Base-by-base conservation (phyloP, 2,329 filamentous ascomycete species). In the Epichloe sp. region DNA sequence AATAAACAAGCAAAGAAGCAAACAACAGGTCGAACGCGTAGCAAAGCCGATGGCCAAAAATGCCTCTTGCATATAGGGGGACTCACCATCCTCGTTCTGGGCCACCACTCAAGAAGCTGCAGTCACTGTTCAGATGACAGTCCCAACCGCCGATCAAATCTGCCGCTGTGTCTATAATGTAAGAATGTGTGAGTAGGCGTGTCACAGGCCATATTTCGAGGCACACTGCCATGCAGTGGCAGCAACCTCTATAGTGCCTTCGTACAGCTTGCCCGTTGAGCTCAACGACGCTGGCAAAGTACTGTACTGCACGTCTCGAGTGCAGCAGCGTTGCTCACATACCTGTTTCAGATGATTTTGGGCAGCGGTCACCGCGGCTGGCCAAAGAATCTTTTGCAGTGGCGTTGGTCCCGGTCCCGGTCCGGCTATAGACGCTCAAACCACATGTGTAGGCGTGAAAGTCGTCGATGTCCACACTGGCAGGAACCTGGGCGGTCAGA, bases 81-180 rank as follows among this genome's bases (percentile, higher is more conserved):
- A 73, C 77, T 65, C 61, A 93, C 89, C 91, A 97, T 63, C 89
- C 89, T 71, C 90, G 77, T 68, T 97, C 91, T 60, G 86, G 84
- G 7, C 91, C 91, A 50, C 78, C 77, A 50, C 75, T 80, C 57
- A 97, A 71, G 67, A 91, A 95, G 53, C 78, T 83, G 62, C 89
- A 95, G 65, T 95, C 88, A 15, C 88, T 88, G 69, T 95, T 91
- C 49, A 79, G 64, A 53, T 80, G 77, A 62, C 88, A 90, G 41
- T 80, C 75, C 91, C 91, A 98, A 31, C 84, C 85, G 38, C 88
- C 88, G 26, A 76, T 73, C 35, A 53, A 23, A 23, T 47, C 47
- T 40, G 48, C 37, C 37, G 49, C 45, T 45, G 49, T 53, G 53
- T 37, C 52, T 57, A 44, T 26, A 47, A 36, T 17, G 40, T 14